Evolutionary conservation across 805 yeast species (phyloP), one percentile per base, ranked within the genome.

Genomic region (Barnettozyma vustinii): DNA sequence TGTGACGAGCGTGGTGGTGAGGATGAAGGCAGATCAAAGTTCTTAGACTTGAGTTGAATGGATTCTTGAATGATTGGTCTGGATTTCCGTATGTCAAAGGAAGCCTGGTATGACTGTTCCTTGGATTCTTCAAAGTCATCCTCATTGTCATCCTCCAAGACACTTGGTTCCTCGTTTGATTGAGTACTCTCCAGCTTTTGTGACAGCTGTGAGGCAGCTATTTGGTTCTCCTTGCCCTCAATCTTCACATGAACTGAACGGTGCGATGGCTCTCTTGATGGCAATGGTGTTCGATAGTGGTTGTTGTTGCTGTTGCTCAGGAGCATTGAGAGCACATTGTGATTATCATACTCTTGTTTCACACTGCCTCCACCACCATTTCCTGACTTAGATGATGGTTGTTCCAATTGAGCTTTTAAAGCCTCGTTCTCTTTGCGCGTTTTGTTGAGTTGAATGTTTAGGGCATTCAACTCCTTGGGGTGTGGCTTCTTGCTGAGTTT

Each of bases 21-120:
- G 9, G 56, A 53, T 9, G 54, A 48, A 16, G 56, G 55, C 5
- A 50, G 42, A 18, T 52, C 50, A 18, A 49, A 36, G 13, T 47
- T 43, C 5, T 33, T 48, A 2, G 47, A 50, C 15, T 50, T 54
- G 10, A 58, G 48, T 35, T 52, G 52, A n/a, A 56, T 30, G 2
- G 60, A 56, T 47, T 50, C 50, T 42, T 40, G 25, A 12, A 48
- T 42, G 13, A 47, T 35, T 20, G 49, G 49, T 16, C 30, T 42
- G 2, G 52, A 33, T 5, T 20, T 44, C 23, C 53, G 25, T 5
- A 48, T 43, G 20, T 50, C 54, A 37, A 45, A 49, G 9, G 54
- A 36, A 26, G 36, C 36, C 13, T 44, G 44, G 19, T 33, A 40
- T 15, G 33, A 25, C 16, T 30, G 44, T 13, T 45, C 44, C 26